Evolutionary conservation across 148 eudicot species (phyloP).

Genomic region (Silene uniflora): DNA sequence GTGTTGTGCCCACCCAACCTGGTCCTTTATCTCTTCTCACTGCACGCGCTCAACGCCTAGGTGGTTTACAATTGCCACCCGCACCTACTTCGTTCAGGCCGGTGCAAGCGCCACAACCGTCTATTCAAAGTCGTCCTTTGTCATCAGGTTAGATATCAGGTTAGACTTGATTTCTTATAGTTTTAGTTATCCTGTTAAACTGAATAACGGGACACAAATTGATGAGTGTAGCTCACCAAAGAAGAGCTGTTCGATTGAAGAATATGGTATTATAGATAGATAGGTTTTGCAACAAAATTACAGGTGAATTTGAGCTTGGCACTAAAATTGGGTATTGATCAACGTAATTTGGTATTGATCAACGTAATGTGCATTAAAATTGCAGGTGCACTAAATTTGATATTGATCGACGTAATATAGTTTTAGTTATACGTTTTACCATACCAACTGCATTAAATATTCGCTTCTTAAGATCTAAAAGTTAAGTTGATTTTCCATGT

Average conservation of each 20-base stretch:
- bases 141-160: constrained; percentile 47
- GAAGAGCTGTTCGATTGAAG: background rate
- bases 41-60: constrained; percentile 39
- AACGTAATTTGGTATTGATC: no score
- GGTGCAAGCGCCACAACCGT: constrained; percentile 37
- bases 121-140: constrained; percentile 31
- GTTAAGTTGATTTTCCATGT: no score
- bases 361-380: no score
- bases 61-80: constrained; percentile 32
- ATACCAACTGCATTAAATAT: background rate
- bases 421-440: background rate
- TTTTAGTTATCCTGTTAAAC: background rate
- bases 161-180: constrained; percentile 20
- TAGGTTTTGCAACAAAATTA: background rate
- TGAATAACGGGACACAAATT: constrained; percentile 1
- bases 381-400: no score
- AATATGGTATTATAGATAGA: background rate
- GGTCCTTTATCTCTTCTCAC: constrained; percentile 37
- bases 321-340: background rate
- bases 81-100: constrained; percentile 39
- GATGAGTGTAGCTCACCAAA: no score
- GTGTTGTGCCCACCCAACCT: constrained; percentile 30
- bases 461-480: background rate
- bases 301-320: background rate
- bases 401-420: no score